Evolutionary conservation across 2,329 filamentous ascomycete genomes (phyloP).

Genomic region (Didymella lethalis): DNA sequence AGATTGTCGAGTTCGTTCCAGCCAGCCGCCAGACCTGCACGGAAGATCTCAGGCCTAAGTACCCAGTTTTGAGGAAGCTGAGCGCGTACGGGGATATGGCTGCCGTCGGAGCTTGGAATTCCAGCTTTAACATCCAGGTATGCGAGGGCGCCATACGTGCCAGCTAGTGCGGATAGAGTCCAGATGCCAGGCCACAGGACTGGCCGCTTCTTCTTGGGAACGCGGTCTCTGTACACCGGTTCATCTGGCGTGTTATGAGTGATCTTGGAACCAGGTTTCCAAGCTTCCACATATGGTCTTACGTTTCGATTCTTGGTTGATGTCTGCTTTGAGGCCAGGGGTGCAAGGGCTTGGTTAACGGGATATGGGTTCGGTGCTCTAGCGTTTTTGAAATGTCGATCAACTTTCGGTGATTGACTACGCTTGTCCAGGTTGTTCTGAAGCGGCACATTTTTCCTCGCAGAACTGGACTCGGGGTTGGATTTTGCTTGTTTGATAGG

Average conservation of each 20-base stretch:
- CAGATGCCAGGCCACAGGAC: slow-evolving; percentile 26
- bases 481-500: neutral
- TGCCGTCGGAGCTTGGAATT: slow-evolving; percentile 3
- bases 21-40: slow-evolving; percentile 20
- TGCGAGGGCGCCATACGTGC: slow-evolving; percentile 21
- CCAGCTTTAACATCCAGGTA: slow-evolving; percentile 21
- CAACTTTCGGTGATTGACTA: neutral
- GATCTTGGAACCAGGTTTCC: neutral
- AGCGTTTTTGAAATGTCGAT: neutral
- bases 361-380: neutral
- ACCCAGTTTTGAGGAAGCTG: slow-evolving; percentile 24
- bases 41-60: slow-evolving; percentile 20
- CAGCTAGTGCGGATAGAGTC: slow-evolving; percentile 20
- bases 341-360: neutral
- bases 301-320: neutral
- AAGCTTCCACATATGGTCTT: neutral
- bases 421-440: neutral
- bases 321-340: neutral
- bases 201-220: slow-evolving; percentile 15
- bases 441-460: slow-evolving; percentile 6
- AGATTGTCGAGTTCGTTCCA: slow-evolving; percentile 27
- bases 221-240: slow-evolving; percentile 13
- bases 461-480: neutral
- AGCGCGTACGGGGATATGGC: slow-evolving; percentile 8
- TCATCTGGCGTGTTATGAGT: slow-evolving; percentile 11